Evolutionary conservation across 169 alveolate genomes (phyloP), one percentile per base, ranked within the genome.

Genomic region (Cryptosporidium viatorum): DNA sequence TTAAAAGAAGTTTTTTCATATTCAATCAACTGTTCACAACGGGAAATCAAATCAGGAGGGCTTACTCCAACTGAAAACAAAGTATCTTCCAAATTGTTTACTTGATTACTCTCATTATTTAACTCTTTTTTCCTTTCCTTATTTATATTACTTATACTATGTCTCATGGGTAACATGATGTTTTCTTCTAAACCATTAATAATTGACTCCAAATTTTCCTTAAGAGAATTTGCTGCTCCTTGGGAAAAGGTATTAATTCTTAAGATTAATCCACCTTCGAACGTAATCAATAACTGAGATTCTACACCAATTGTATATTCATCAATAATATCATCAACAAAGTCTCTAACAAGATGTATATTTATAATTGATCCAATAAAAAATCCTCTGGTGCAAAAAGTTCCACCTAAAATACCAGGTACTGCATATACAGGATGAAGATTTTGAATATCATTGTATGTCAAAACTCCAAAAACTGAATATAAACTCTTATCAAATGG

Each of bases 1-100:
- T 65, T 80, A n/a, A 80, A 80, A 26, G 60, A 29, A 0, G 37
- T n/a, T 21, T 45, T 21, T n/a, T 80, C 80, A 80, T 62, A 80
- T 26, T 80, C 89, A 14, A 26, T 12, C 33, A 80, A 29, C 16
- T 80, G 73, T 7, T 65, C 39, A 26, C 74, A 43, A 39, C 89
- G 74, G 18, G 75, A 50, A 80, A 65, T 55, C 29, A 80, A 31
- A 80, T 80, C 89, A 26, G 89, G 89, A 48, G 89, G 89, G 23
- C 80, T 60, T 33, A 80, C 37, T 16, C 89, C 89, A 18, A 33
- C 50, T 7, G 89, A 80, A 59, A 80, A 80, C 14, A 80, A 31
- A 23, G 68, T 43, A 23, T 39, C 41, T 3, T 26, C 16, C 59
- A 80, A 67, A n/a, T 80, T 80, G 3, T 26, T 74, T 16, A 29